A percentile compares a stretch with the other conserved stretches of the same genome.
These are phyloP conservation scores for Senna tora DNA, from an alignment of 306 rosid genomes.

Conservation along the genomic window DNA sequence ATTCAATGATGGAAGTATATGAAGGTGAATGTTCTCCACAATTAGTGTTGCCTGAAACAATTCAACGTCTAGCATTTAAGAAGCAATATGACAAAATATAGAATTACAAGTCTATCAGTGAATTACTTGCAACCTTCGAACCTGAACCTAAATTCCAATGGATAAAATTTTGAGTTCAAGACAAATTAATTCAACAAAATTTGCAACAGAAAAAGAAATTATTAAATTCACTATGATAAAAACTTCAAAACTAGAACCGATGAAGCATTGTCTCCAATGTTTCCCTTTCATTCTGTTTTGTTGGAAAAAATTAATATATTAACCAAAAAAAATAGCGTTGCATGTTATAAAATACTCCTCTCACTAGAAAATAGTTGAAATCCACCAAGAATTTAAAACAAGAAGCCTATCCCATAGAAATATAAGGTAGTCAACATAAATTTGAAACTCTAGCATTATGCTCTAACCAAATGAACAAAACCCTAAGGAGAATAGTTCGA, in stretches of 20 bases:
- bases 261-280: constrained; percentile 4
- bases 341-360: not conserved
- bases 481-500: not conserved
- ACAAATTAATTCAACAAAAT: constrained; percentile 23
- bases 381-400: not conserved
- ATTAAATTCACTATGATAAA: constrained; percentile 16
- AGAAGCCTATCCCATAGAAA: constrained; percentile 1
- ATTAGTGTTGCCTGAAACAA: constrained; percentile 69
- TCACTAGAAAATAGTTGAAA: not conserved
- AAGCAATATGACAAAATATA: constrained; percentile 23
- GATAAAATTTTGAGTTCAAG: constrained; percentile 19
- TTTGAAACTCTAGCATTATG: constrained; percentile 3
- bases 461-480: not conserved
- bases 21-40: constrained; percentile 91
- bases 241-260: constrained; percentile 24
- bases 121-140: constrained; percentile 24
- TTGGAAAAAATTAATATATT: not conserved
- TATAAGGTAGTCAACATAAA: too few relatives aligned
- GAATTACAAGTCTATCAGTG: constrained; percentile 11
- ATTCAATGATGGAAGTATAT: constrained; percentile 92
- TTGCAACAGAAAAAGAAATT: constrained; percentile 9
- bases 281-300: not conserved
- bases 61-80: constrained; percentile 34
- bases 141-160: constrained; percentile 16
- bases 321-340: not conserved